These are phyloP conservation scores for Scytalidium sp. DNA, from an alignment of 2,329 filamentous ascomycete genomes.

Conservation along the genomic window DNA sequence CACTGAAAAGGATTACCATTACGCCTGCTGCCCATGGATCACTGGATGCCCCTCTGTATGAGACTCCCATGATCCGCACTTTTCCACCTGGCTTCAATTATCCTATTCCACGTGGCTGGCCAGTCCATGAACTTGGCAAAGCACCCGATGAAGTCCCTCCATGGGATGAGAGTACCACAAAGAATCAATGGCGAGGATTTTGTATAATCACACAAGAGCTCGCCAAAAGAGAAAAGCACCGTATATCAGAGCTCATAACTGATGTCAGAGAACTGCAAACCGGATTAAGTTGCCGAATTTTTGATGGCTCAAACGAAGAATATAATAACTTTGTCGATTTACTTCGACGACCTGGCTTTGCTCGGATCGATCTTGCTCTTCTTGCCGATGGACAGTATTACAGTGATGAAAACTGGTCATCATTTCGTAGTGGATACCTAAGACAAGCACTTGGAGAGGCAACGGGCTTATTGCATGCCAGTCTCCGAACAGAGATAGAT, in stretches of 20 bases:
- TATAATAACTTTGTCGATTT: constrained; percentile 21
- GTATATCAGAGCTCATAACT: constrained; percentile 32
- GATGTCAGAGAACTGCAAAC: constrained; percentile 27
- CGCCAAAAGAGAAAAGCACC: constrained; percentile 15
- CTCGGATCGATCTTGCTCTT: constrained; percentile 25
- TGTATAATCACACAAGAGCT: constrained; percentile 24
- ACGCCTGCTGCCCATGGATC: constrained; percentile 37
- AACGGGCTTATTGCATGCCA: constrained; percentile 19
- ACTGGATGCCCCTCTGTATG: constrained; percentile 33
- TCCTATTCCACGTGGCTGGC: constrained; percentile 32
- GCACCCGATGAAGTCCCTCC: not conserved
- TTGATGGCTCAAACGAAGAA: constrained; percentile 20
- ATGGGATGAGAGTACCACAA: constrained; percentile 13
- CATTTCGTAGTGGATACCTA: constrained; percentile 15
- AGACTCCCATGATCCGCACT: constrained; percentile 39
- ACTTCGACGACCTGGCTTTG: constrained; percentile 23
- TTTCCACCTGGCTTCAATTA: constrained; percentile 38
- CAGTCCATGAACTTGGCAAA: constrained; percentile 1
- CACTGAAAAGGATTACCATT: constrained; percentile 33
- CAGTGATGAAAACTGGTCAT: constrained; percentile 3
- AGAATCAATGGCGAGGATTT: constrained; percentile 30
- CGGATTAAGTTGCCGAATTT: constrained; percentile 30
- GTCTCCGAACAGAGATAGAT: constrained; percentile 13
- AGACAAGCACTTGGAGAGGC: constrained; percentile 14
- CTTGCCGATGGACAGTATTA: constrained; percentile 8